Percentiles rank a stretch among this genome's conserved stretches.
phyloP scores from a whole-genome alignment of 345 rosid genomes.

The Anastatica hierochuntica region DNA sequence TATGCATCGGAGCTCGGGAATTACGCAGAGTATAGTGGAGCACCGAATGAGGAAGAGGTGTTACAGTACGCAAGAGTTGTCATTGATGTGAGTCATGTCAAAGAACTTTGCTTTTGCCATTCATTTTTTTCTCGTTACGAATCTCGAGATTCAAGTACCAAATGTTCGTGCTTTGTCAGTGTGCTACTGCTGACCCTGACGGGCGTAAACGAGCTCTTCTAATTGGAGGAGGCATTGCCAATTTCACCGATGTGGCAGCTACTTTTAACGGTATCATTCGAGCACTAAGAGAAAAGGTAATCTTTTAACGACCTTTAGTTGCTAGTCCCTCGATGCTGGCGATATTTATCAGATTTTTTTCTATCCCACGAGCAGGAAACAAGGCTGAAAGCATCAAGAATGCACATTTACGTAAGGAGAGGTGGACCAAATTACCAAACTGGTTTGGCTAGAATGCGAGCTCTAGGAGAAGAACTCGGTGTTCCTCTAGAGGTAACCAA shows the following conservation, averaged over 20 bases:
- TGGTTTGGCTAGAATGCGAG: conserved; percentile 79
- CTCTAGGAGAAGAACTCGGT: conserved; percentile 73
- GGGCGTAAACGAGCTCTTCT: conserved; percentile 90
- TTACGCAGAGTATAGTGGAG: conserved; percentile 98
- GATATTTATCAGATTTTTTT: too few relatives aligned
- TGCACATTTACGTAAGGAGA: conserved; percentile 89
- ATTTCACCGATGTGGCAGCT: conserved; percentile 93
- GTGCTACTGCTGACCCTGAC: conserved; percentile 87
- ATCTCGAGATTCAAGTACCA: background rate
- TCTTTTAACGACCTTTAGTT: background rate
- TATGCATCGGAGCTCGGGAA: conserved; percentile 95
- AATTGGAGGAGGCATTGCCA: conserved; percentile 96
- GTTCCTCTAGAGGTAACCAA: conserved; percentile 73
- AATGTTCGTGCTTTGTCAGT: conserved; percentile 31
- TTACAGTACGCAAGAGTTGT: conserved; percentile 97
- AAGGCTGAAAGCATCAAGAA: conserved; percentile 80
- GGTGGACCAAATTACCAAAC: conserved; percentile 95
- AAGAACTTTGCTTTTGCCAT: background rate
- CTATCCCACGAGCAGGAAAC: conserved; percentile 42
- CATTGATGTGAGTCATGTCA: conserved; percentile 57
- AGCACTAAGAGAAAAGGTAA: conserved; percentile 87
- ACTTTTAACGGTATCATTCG: conserved; percentile 89
- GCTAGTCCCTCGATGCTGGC: too few relatives aligned
- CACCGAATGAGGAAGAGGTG: conserved; percentile 96
- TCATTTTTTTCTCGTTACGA: background rate